A percentile compares a stretch with the other conserved stretches of the same genome.
Evolutionary conservation across 1,139 yeast species (phyloP).

Genomic region (Kurtzmaniella natalensis): DNA sequence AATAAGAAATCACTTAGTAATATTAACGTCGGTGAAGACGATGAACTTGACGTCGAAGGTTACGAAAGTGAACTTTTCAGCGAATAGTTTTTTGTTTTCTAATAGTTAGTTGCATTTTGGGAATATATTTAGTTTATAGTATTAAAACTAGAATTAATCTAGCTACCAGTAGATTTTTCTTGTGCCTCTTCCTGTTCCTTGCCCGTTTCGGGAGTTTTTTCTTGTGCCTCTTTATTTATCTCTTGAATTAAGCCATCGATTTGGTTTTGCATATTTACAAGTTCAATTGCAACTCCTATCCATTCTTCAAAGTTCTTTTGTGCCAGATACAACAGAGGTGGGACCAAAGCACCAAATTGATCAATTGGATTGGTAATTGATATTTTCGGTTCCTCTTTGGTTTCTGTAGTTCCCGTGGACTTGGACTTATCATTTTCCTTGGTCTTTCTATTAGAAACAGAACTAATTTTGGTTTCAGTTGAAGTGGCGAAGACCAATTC

Average conservation of each 20-base stretch:
- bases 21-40: slow-evolving; percentile 22
- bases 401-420: neutral
- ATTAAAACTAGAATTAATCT: too few species aligned
- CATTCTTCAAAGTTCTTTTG: slow-evolving; percentile 34
- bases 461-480: neutral
- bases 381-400: slow-evolving; percentile 5
- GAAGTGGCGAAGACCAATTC: slow-evolving; percentile 1
- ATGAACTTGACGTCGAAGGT: slow-evolving; percentile 33
- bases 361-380: slow-evolving; percentile 42
- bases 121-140: too few species aligned
- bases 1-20: slow-evolving; percentile 11
- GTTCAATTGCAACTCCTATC: slow-evolving; percentile 21
- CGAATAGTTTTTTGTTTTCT: neutral
- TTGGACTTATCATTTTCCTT: neutral
- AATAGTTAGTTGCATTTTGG: too few species aligned
- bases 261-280: slow-evolving; percentile 22
- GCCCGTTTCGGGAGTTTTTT: too few species aligned
- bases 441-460: neutral
- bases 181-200: too few species aligned
- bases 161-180: too few species aligned
- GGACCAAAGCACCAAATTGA: slow-evolving; percentile 51
- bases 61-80: slow-evolving; percentile 35
- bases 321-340: slow-evolving; percentile 35
- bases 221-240: slow-evolving; percentile 2
- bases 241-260: slow-evolving; percentile 13